phyloP scores from a whole-genome alignment of 495 filamentous ascomycete genomes.

The Neurospora tetrasperma region DNA sequence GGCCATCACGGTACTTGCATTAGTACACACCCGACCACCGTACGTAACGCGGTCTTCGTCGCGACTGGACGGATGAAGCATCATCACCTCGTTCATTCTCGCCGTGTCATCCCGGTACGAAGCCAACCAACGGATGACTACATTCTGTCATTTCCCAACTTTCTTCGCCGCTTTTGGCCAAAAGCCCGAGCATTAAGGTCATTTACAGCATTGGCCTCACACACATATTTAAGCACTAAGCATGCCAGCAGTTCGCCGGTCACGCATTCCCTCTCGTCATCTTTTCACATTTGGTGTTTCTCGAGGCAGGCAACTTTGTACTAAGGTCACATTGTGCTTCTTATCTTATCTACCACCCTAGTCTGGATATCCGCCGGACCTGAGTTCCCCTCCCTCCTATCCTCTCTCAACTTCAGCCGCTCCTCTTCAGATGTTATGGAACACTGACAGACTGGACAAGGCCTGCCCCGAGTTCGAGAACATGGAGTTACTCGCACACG shows the following conservation, averaged over 20 bases:
- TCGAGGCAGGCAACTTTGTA: background rate
- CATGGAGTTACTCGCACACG: slow-evolving; percentile 38
- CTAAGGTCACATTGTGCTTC: background rate
- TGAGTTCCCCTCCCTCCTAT: background rate
- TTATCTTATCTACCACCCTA: background rate
- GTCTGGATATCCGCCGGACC: background rate
- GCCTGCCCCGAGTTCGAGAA: slow-evolving; percentile 26
- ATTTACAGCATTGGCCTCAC: background rate
- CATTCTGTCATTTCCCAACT: background rate
- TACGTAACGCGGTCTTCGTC: background rate
- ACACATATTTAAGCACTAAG: background rate
- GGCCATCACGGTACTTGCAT: background rate
- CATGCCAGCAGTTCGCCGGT: background rate
- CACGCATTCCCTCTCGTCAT: background rate
- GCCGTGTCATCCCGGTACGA: background rate
- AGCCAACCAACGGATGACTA: background rate
- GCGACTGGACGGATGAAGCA: background rate
- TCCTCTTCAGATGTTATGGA: slow-evolving; percentile 13
- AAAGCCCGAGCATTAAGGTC: too few relatives aligned
- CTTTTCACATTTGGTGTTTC: background rate
- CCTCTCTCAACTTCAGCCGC: background rate
- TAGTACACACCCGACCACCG: too few relatives aligned
- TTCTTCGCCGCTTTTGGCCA: too few relatives aligned
- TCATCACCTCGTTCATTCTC: background rate
- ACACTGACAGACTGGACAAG: slow-evolving; percentile 24